Conservation (phyloP, 2,329 filamentous ascomycete genomes). For the Fusarium hainanense region DNA sequence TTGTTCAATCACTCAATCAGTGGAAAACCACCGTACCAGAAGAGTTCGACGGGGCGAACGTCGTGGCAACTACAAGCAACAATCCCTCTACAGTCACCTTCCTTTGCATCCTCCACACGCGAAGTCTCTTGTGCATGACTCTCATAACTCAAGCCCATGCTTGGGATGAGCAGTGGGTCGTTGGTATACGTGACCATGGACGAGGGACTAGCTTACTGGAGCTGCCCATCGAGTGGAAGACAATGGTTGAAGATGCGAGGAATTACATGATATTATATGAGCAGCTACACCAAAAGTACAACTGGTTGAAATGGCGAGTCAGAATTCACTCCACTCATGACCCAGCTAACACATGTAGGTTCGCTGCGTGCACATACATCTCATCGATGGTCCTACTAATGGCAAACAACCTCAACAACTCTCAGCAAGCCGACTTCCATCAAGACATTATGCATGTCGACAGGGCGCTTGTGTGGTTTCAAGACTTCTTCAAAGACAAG, state of each 20-base stretch:
- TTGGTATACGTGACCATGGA: neutral
- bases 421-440: neutral
- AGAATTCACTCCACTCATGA: fast-evolving
- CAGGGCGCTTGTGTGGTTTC: neutral
- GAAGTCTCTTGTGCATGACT: neutral
- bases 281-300: neutral
- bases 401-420: neutral
- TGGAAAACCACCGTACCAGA: neutral
- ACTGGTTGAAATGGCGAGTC: conserved; percentile 1
- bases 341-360: neutral
- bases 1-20: neutral
- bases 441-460: neutral
- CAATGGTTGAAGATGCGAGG: neutral
- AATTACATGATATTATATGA: conserved; percentile 11
- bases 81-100: neutral
- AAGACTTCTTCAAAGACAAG: neutral
- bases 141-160: neutral
- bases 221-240: neutral
- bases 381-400: conserved; percentile 5
- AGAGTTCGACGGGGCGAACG: neutral
- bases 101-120: conserved; percentile 4
- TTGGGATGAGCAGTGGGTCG: conserved; percentile 8
- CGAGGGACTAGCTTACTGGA: neutral
- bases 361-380: conserved; percentile 5
- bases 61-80: neutral